Base-by-base conservation (phyloP, 495 filamentous ascomycete species). In the Hypoxylon crocopeplum region DNA sequence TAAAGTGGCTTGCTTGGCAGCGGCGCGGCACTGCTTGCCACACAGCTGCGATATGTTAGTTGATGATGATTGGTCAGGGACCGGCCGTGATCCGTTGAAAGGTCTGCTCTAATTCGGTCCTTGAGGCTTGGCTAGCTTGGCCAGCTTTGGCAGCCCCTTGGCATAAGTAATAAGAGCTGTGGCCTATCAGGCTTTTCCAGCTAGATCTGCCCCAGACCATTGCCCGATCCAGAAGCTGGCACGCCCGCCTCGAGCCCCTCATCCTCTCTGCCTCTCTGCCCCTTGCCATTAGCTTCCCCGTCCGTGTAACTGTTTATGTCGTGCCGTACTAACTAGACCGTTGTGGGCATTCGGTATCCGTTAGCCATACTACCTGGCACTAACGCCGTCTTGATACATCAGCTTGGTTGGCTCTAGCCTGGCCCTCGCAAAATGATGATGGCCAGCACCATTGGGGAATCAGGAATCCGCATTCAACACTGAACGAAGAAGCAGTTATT, bases 401-500 rank as follows among this genome's bases (percentile, higher is more conserved):
- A 45, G 22, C 22, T 61, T n/a, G n/a, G 15, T 27, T 11, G 24
- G 50, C 24, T 57, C 39, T 17, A 30, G 25, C 47, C 42, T 17
- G 29, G 37, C 21, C 37, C 44, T 49, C 25, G 24, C 21, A 29
- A 54, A 58, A 64, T 64, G 48, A 58, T 44, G 61, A 64, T 64
- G 38, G 21, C 61, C 49, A 46, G 37, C 61, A 54, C 55, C 48
- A 30, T 47, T 64, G 48, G 54, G 61, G 60, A 59, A 59, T 62
- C 59, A 62, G 52, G 22, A 42, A 36, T 39, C 19, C 29, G 13
- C 12, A 44, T 64, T 52, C 48, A 36, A 46, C 37, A 15, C 33
- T 38, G 10, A 17, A 3, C 12, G 17, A 37, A 21, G 22, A 40
- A 37, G 37, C 24, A 29, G 21, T 37, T 25, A 25, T 48, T 37